Evolutionary conservation across 345 rosid genomes (phyloP).

Genomic region (Corymbia maculata): DNA sequence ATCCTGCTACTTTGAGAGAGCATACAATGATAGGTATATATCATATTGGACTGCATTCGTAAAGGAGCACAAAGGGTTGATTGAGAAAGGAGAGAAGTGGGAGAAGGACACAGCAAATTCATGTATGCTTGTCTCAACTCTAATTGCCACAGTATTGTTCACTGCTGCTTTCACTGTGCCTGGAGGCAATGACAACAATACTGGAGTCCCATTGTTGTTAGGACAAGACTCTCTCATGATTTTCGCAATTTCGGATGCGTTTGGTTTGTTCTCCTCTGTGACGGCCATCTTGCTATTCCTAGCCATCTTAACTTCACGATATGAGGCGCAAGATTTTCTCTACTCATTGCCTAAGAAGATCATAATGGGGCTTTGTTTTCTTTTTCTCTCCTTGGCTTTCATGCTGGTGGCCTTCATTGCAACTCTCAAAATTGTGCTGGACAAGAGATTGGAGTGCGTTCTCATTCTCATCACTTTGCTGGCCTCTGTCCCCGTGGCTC

Average conservation of each 20-base stretch:
- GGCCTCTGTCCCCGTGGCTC: neutral
- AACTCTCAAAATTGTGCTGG: neutral
- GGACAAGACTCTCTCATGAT: neutral
- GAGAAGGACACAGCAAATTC: conserved; percentile 14
- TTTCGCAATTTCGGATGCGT: conserved; percentile 16
- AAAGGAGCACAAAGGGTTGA: no score
- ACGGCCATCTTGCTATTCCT: neutral
- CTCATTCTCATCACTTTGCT: neutral
- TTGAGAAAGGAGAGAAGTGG: neutral
- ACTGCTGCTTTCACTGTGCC: conserved; percentile 26
- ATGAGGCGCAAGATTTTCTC: no score
- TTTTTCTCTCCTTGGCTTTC: neutral
- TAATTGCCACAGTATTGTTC: conserved; percentile 20
- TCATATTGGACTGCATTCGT: no score
- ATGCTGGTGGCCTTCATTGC: neutral
- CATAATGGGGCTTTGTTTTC: neutral
- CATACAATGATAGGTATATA: no score
- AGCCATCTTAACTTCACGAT: neutral
- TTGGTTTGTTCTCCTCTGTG: conserved; percentile 7
- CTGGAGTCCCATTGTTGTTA: conserved; percentile 1
- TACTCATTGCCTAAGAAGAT: neutral
- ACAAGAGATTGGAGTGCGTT: neutral
- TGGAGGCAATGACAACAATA: conserved; percentile 2
- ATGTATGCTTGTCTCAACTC: conserved; percentile 17
- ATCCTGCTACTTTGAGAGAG: no score